A percentile compares a stretch with the other conserved stretches of the same genome.
These are phyloP conservation scores for Marasmius sp. DNA, from an alignment of 1,284 basidiomycete genomes.

Conservation along the genomic window DNA sequence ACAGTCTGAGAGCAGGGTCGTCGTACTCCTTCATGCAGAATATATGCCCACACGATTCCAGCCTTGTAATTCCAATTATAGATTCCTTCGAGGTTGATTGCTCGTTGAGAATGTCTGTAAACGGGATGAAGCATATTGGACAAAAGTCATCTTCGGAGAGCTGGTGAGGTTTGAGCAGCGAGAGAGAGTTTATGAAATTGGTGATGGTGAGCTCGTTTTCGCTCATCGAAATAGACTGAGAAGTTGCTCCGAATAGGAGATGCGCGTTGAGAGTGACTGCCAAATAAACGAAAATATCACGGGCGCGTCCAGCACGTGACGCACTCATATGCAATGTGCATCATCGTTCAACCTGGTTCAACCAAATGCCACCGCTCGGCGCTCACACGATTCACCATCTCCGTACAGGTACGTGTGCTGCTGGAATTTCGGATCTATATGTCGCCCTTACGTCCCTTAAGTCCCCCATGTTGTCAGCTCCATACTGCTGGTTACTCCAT, in stretches of 20 bases:
- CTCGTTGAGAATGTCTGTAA: constrained; percentile 26
- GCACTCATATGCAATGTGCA: too few relatives aligned
- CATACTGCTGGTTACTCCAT: too few relatives aligned
- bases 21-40: constrained; percentile 64
- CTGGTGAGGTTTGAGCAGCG: constrained; percentile 40
- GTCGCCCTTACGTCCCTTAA: background rate
- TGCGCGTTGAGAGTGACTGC: background rate
- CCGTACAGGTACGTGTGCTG: too few relatives aligned
- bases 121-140: constrained; percentile 61
- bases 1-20: background rate
- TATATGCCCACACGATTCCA: constrained; percentile 59
- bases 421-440: too few relatives aligned
- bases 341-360: too few relatives aligned
- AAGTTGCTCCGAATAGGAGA: background rate
- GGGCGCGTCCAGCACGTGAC: background rate
- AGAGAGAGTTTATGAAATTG: constrained; percentile 39
- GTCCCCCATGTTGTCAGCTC: too few relatives aligned
- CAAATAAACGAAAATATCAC: background rate
- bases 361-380: too few relatives aligned
- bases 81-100: constrained; percentile 11
- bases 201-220: constrained; percentile 26
- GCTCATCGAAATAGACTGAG: background rate
- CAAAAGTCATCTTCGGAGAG: constrained; percentile 53
- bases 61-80: constrained; percentile 49
- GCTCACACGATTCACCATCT: too few relatives aligned